A percentile compares a stretch with the other conserved stretches of the same genome.
Evolutionary conservation across 805 yeast species (phyloP).

Genomic region (Pichia pseudocactophila): DNA sequence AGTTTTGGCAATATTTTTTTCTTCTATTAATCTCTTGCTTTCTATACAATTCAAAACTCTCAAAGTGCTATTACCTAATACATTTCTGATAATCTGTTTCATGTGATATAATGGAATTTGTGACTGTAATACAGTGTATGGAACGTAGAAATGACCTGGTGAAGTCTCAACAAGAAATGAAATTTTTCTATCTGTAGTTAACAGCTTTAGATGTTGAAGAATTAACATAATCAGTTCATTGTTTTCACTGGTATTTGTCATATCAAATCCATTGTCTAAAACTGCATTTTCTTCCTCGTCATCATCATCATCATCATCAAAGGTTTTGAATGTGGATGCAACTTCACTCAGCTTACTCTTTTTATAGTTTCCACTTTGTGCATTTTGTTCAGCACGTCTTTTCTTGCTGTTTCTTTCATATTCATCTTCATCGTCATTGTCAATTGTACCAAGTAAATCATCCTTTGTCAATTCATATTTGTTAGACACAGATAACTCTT

Average conservation of each 20-base stretch:
- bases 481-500: slow-evolving; percentile 17
- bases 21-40: slow-evolving; percentile 65
- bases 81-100: slow-evolving; percentile 49
- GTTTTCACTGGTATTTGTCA: slow-evolving; percentile 8
- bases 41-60: slow-evolving; percentile 74
- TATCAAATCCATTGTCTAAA: slow-evolving; percentile 13
- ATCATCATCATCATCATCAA: slow-evolving; percentile 21
- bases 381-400: slow-evolving; percentile 7
- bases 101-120: slow-evolving; percentile 39
- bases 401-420: slow-evolving; percentile 3
- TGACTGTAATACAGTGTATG: slow-evolving; percentile 44
- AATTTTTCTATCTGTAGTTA: slow-evolving; percentile 40
- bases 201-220: slow-evolving; percentile 56
- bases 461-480: slow-evolving; percentile 26
- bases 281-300: slow-evolving; percentile 16
- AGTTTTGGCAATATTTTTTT: slow-evolving; percentile 65
- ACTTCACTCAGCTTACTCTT: slow-evolving; percentile 7
- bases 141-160: slow-evolving; percentile 54
- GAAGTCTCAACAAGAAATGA: slow-evolving; percentile 54
- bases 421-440: slow-evolving; percentile 18
- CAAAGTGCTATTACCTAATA: slow-evolving; percentile 58
- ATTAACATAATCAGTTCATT: slow-evolving; percentile 19
- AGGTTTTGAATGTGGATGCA: slow-evolving; percentile 10
- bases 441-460: slow-evolving; percentile 29
- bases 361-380: slow-evolving; percentile 5